Percentiles rank a stretch among this genome's conserved stretches.
Conservation (phyloP, 106 monocot genomes). For the Gastrodia elata region DNA sequence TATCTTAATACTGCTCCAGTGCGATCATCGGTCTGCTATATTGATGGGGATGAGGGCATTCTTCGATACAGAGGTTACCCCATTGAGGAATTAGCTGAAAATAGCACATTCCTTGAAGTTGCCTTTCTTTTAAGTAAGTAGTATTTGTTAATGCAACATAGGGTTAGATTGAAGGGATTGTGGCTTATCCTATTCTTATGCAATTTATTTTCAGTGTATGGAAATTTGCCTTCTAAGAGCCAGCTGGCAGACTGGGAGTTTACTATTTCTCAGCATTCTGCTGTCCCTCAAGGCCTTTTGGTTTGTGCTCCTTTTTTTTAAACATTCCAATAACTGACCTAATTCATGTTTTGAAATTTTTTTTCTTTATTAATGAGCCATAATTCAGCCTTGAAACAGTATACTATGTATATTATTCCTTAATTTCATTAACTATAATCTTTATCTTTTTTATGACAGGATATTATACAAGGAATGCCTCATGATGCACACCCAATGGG, state of each 20-base stretch:
- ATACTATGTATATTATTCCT: neutral
- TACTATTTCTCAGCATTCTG: constrained; percentile 89
- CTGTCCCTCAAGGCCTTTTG: constrained; percentile 92
- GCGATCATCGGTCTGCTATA: constrained; percentile 78
- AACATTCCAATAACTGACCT: constrained; percentile 1
- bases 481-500: constrained; percentile 99
- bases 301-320: constrained; percentile 21
- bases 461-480: constrained; percentile 93
- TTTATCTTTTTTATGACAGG: constrained; percentile 33
- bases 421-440: neutral
- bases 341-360: neutral
- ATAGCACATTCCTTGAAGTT: constrained; percentile 86
- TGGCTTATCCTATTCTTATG: neutral
- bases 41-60: constrained; percentile 98
- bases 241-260: constrained; percentile 93
- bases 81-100: constrained; percentile 92
- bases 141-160: neutral
- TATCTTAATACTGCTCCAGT: constrained; percentile 97
- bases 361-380: neutral
- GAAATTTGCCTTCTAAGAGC: constrained; percentile 72
- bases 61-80: constrained; percentile 94
- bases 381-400: neutral
- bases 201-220: constrained; percentile 62
- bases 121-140: constrained; percentile 86
- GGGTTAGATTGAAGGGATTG: neutral